Conservation (phyloP, 2,329 filamentous ascomycete genomes). For the Colletotrichum endophyticum region DNA sequence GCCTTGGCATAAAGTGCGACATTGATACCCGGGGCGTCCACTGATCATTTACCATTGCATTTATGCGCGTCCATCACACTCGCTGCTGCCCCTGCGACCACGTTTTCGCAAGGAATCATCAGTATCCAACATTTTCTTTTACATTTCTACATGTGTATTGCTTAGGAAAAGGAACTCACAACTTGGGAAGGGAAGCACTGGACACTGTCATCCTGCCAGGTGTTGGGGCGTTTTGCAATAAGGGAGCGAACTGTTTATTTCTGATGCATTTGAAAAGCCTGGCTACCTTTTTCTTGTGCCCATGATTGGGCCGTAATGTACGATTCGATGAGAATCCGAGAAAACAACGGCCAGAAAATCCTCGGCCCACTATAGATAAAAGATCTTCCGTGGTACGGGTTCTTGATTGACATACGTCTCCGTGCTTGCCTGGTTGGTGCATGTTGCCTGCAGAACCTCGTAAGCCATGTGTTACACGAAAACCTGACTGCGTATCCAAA, state of each 20-base stretch:
- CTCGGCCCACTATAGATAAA: not conserved
- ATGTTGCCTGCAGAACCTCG: not conserved
- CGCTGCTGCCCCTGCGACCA: not conserved
- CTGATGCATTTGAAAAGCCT: not conserved
- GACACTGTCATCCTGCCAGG: not conserved
- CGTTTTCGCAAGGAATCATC: not conserved
- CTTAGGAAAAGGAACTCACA: not conserved
- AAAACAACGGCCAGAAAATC: not conserved
- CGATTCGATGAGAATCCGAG: conserved; percentile 6
- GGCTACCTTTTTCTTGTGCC: not conserved
- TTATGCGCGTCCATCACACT: not conserved
- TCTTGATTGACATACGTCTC: not conserved
- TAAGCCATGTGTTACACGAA: not conserved
- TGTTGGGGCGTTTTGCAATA: conserved; percentile 11
- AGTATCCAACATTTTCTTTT: not conserved
- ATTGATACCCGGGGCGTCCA: conserved; percentile 9
- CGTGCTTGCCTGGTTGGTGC: not conserved
- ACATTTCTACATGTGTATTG: not conserved
- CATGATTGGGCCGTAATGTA: conserved; percentile 1
- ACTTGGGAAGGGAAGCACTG: not conserved
- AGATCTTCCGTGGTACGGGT: not conserved
- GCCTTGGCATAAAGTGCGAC: not conserved
- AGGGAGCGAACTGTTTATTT: conserved; percentile 10
- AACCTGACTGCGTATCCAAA: not conserved
- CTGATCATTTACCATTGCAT: not conserved